phyloP scores from a whole-genome alignment of 805 yeast species.

The Dipodascus geniculatus region DNA sequence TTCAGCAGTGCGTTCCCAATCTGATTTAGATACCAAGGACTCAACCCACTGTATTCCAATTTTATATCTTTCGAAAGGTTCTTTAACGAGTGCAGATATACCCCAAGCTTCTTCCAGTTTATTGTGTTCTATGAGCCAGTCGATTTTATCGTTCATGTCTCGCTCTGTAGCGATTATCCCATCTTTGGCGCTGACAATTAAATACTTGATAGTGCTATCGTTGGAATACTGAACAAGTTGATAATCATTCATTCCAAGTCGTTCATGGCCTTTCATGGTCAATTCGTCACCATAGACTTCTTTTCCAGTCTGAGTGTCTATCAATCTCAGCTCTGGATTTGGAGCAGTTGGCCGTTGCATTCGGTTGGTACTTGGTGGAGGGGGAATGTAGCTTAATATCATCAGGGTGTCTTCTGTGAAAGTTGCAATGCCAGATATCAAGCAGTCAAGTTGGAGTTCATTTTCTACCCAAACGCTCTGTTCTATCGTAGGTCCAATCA shows the following conservation, averaged over 20 bases:
- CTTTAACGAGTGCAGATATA: slow-evolving; percentile 48
- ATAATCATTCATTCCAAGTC: slow-evolving; percentile 71
- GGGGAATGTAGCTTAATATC: slow-evolving; percentile 41
- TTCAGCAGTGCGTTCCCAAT: slow-evolving; percentile 46
- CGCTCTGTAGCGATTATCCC: slow-evolving; percentile 65
- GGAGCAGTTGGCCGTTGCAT: slow-evolving; percentile 20
- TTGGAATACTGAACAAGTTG: slow-evolving; percentile 37
- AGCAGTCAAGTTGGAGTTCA: slow-evolving; percentile 30
- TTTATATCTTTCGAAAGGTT: slow-evolving; percentile 37
- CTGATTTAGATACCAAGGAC: slow-evolving; percentile 23
- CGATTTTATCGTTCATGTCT: slow-evolving; percentile 53
- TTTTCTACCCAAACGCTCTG: slow-evolving; percentile 26
- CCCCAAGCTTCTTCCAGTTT: slow-evolving; percentile 65
- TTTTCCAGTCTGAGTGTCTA: slow-evolving; percentile 53
- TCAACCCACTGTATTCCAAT: slow-evolving; percentile 47
- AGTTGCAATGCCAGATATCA: slow-evolving; percentile 70
- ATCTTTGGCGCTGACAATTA: slow-evolving; percentile 68
- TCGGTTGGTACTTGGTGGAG: slow-evolving; percentile 14
- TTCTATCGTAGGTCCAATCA: slow-evolving; percentile 12
- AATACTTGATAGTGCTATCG: slow-evolving; percentile 32
- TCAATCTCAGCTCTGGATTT: slow-evolving; percentile 66
- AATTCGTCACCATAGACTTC: slow-evolving; percentile 74
- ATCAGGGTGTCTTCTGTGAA: slow-evolving; percentile 62
- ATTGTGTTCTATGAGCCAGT: slow-evolving; percentile 55
- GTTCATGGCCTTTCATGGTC: slow-evolving; percentile 42